Conservation (phyloP, 495 filamentous ascomycete genomes). For the Penicillium diatomitis region DNA sequence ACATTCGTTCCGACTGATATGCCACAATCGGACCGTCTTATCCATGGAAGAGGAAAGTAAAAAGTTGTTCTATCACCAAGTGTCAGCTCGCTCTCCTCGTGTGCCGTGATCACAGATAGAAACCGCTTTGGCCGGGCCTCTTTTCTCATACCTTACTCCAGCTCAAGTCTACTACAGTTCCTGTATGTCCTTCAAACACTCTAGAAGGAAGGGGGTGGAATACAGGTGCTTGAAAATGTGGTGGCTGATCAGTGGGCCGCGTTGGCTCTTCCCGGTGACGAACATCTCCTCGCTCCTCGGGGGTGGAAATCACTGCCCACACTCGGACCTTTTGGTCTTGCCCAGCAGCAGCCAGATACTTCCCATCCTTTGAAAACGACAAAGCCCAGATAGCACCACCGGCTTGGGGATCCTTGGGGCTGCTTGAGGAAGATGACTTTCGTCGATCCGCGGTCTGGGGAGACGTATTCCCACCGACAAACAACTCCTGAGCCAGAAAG, state of each 20-base stretch:
- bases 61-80: slow-evolving; percentile 67
- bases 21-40: slow-evolving; percentile 94
- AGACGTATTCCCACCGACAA: slow-evolving; percentile 31
- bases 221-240: slow-evolving; percentile 78
- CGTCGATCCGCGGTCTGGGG: slow-evolving; percentile 18
- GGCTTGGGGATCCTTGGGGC: slow-evolving; percentile 26
- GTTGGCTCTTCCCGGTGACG: slow-evolving; percentile 60
- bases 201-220: slow-evolving; percentile 68
- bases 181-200: slow-evolving; percentile 78
- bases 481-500: slow-evolving; percentile 78
- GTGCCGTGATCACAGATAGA: no score
- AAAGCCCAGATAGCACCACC: slow-evolving; percentile 74
- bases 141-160: slow-evolving; percentile 73
- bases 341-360: slow-evolving; percentile 80
- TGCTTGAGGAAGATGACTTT: slow-evolving; percentile 18
- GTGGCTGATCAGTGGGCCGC: slow-evolving; percentile 31
- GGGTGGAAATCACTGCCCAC: slow-evolving; percentile 80
- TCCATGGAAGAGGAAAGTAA: slow-evolving; percentile 96
- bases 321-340: slow-evolving; percentile 80
- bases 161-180: slow-evolving; percentile 81
- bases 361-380: slow-evolving; percentile 89
- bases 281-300: slow-evolving; percentile 64
- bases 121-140: no score
- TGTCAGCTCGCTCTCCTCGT: slow-evolving; percentile 6
- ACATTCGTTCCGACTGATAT: slow-evolving; percentile 75